These are phyloP conservation scores for Penicillium silybi DNA, from an alignment of 495 filamentous ascomycete genomes.

Conservation along the genomic window DNA sequence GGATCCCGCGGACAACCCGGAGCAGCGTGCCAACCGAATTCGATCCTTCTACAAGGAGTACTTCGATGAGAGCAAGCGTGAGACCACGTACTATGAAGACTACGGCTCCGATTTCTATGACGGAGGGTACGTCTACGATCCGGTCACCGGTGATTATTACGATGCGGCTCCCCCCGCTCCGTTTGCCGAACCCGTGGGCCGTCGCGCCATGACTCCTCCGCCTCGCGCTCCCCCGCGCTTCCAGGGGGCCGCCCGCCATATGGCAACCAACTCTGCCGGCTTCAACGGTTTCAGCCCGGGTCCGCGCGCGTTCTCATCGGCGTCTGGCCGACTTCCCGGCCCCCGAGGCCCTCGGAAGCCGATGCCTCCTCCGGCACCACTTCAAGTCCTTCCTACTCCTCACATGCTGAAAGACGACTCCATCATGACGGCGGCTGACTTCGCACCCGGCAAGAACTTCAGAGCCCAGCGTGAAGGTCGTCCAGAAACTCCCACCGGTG, in stretches of 20 bases:
- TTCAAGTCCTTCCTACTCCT: conserved; percentile 78
- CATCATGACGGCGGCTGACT: conserved; percentile 72
- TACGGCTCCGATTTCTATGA: conserved; percentile 61
- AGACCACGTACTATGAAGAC: conserved; percentile 62
- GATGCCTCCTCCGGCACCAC: conserved; percentile 67
- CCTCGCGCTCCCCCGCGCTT: conserved; percentile 74
- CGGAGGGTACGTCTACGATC: conserved; percentile 63
- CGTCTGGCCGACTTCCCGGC: conserved; percentile 54
- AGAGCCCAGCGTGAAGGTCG: conserved; percentile 66
- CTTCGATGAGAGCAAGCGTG: conserved; percentile 77
- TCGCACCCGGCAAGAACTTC: conserved; percentile 73
- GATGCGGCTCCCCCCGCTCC: conserved; percentile 52
- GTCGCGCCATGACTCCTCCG: conserved; percentile 96
- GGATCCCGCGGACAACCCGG: conserved; percentile 79
- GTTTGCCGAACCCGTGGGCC: conserved; percentile 75
- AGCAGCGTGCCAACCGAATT: conserved; percentile 92
- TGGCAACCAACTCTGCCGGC: conserved; percentile 46
- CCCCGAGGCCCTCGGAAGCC: conserved; percentile 52
- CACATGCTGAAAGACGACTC: conserved; percentile 82
- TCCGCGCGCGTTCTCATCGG: conserved; percentile 65
- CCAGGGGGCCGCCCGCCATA: conserved; percentile 47
- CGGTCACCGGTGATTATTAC: conserved; percentile 67
- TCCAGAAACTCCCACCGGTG: conserved; percentile 77
- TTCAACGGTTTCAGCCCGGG: conserved; percentile 44
- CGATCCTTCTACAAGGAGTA: conserved; percentile 99